phyloP scores from a whole-genome alignment of 1,139 yeast species.

The Pichia sorboxylosa region DNA sequence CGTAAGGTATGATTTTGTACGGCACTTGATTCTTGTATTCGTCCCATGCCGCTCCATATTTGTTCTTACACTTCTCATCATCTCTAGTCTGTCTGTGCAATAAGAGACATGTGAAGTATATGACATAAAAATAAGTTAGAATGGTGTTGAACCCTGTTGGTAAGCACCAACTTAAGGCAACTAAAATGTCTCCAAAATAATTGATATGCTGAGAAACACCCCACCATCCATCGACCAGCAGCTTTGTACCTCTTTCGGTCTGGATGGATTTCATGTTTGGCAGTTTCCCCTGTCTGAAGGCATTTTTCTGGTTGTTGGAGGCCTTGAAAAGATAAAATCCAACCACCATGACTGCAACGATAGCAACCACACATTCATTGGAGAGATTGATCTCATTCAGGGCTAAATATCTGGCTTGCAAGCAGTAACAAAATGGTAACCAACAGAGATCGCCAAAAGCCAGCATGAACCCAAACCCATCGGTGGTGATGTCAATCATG shows the following conservation, averaged over 20 bases:
- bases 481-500: conserved; percentile 94
- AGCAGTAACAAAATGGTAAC: conserved; percentile 86
- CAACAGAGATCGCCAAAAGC: conserved; percentile 88
- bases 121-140: conserved; percentile 75
- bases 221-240: conserved; percentile 95
- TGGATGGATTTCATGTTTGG: conserved; percentile 53
- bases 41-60: conserved; percentile 80
- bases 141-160: conserved; percentile 79
- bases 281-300: conserved; percentile 69
- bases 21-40: conserved; percentile 75
- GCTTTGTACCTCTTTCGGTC: conserved; percentile 68
- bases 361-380: conserved; percentile 22
- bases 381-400: conserved; percentile 55
- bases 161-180: conserved; percentile 87
- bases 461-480: conserved; percentile 94
- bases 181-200: conserved; percentile 90
- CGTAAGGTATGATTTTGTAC: conserved; percentile 78
- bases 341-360: conserved; percentile 34
- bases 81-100: conserved; percentile 86
- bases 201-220: conserved; percentile 83
- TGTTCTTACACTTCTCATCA: conserved; percentile 77
- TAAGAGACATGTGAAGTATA: conserved; percentile 70
- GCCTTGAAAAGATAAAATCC: conserved; percentile 81
- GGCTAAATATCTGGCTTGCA: conserved; percentile 76
- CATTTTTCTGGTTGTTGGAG: conserved; percentile 75